Percentiles rank a stretch among this genome's conserved stretches.
Conservation (phyloP, 352 stramenopile genomes). For the Phytophthora syringae region DNA sequence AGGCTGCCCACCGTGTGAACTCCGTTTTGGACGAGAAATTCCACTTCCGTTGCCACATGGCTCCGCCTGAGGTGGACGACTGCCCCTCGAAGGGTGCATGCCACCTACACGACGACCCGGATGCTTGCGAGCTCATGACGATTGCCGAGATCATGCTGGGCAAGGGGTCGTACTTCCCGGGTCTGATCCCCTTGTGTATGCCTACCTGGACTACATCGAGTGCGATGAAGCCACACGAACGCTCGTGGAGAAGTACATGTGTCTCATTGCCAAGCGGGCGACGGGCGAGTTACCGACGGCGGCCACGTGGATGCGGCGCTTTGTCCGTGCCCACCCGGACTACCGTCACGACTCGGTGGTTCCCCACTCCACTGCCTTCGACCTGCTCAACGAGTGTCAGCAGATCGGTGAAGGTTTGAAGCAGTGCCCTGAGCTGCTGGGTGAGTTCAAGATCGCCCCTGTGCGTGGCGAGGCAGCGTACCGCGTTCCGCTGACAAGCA, state of each 20-base stretch:
- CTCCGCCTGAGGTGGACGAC: conserved; percentile 80
- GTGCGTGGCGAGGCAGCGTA: conserved; percentile 93
- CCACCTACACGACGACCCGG: conserved; percentile 63
- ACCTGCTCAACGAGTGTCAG: conserved; percentile 95
- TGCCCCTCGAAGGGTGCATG: conserved; percentile 53
- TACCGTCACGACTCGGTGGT: conserved; percentile 96
- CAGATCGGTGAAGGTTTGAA: conserved; percentile 95
- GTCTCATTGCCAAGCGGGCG: conserved; percentile 94
- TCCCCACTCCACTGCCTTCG: conserved; percentile 86
- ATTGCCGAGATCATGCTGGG: conserved; percentile 97
- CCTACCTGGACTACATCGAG: conserved; percentile 98
- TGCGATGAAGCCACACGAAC: conserved; percentile 93
- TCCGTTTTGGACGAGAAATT: conserved; percentile 96
- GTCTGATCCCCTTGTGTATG: conserved; percentile 97
- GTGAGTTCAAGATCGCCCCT: conserved; percentile 93
- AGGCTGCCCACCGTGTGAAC: conserved; percentile 96
- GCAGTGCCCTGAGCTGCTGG: conserved; percentile 93
- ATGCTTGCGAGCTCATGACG: conserved; percentile 95
- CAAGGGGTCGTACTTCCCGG: conserved; percentile 97
- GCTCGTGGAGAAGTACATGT: conserved; percentile 78
- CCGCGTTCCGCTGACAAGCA: conserved; percentile 93
- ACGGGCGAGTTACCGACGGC: conserved; percentile 96
- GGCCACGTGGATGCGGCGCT: conserved; percentile 97
- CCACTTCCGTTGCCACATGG: conserved; percentile 97
- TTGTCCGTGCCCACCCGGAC: conserved; percentile 93